Evolutionary conservation across 768 basidiomycete genomes (phyloP), one percentile per base, ranked within the genome.

Genomic region (Suillus cothurnatus): DNA sequence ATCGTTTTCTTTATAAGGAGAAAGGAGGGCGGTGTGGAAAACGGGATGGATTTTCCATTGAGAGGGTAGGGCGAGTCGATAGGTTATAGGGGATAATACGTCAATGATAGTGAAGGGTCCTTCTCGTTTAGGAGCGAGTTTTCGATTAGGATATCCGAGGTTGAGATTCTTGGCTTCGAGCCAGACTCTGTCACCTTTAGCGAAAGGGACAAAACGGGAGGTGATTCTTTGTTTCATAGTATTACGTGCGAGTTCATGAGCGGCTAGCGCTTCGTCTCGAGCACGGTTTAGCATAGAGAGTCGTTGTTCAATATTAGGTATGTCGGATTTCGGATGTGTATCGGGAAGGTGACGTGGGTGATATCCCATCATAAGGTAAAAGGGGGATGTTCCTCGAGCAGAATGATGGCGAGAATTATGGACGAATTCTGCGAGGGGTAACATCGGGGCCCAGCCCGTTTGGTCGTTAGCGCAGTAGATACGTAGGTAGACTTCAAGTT

Each of bases 341-440:
- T 43, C 21, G 2, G 43, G 43, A 1, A 45, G 21, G 3, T 45
- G 21, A 21, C 19, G 8, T 4, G 21, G 21, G 0, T 45, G 43
- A 0, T 45, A 47, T 0, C n/a, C 45, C 45, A 47, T 47, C n/a
- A 23, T 47, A 9, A 47, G 45, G 11, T 23, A 47, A 1, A 47
- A 47, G 3, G 45, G n/a, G 11, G n/a, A 47, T 0, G 21, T 1
- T 11, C 15, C 1, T 0, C n/a, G 11, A 0, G 45, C 12, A 0
- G 11, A 47, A 14, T 47, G 45, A 12, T 47, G n/a, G 0, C n/a
- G 1, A 1, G n/a, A 47, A 6, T 47, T 47, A 11, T 47, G 45
- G 0, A 47, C n/a, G n/a, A 47, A 47, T 23, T 47, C n/a, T 0
- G 43, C 43, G 0, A 21, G 8, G 0, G 43, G 43, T 0, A 43